phyloP scores from a whole-genome alignment of 179 eudicot genomes.

The Pouteria campechiana region DNA sequence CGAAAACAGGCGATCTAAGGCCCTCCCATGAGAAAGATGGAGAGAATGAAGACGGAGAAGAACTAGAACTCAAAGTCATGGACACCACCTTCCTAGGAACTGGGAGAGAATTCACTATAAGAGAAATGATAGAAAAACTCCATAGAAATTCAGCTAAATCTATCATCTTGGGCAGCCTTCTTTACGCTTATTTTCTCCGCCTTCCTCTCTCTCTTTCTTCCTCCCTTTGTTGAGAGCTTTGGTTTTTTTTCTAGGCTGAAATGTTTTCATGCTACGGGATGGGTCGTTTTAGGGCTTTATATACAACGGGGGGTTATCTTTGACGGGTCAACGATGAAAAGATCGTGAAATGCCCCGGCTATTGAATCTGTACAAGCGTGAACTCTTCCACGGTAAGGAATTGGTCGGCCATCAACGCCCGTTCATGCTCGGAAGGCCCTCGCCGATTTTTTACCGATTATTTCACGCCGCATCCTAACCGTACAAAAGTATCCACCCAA shows the following conservation, averaged over 20 bases:
- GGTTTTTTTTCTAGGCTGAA: background rate
- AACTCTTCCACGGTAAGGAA: background rate
- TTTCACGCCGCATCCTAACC: no score
- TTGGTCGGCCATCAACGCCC: no score
- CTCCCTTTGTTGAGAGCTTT: background rate
- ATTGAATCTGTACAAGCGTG: background rate
- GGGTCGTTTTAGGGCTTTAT: background rate
- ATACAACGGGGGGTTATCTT: background rate
- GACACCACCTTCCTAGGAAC: constrained; percentile 4
- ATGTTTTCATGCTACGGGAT: background rate
- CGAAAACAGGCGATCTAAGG: no score
- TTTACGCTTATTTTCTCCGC: background rate
- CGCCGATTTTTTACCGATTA: no score
- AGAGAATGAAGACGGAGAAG: constrained; percentile 1
- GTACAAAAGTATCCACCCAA: no score
- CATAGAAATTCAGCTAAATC: constrained; percentile 4
- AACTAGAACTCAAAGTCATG: background rate
- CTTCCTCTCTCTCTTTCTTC: background rate
- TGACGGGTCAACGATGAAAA: background rate
- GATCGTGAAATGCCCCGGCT: background rate
- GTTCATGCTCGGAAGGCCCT: no score
- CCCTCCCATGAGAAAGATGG: background rate
- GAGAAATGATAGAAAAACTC: constrained; percentile 10
- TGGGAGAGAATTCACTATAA: constrained; percentile 3
- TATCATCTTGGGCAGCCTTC: no score